phyloP scores from a whole-genome alignment of 1,139 yeast species.

The Candida mesenterica region DNA sequence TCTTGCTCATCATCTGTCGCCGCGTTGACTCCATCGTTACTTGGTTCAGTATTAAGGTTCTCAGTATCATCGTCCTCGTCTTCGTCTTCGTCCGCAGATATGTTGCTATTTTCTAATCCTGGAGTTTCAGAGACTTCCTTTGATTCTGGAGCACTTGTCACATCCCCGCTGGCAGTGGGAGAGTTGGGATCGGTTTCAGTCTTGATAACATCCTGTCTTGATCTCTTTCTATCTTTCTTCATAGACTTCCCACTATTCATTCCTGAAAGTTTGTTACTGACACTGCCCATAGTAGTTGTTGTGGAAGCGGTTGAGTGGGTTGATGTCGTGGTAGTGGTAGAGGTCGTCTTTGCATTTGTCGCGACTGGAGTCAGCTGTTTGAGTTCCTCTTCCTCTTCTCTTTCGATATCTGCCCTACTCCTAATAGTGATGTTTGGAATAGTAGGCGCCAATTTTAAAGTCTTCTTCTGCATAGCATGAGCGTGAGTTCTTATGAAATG shows the following conservation, averaged over 20 bases:
- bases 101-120: constrained; percentile 21
- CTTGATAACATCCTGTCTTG: constrained; percentile 37
- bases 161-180: constrained; percentile 11
- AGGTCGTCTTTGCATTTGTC: constrained; percentile 11
- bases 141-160: constrained; percentile 13
- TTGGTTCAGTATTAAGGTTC: constrained; percentile 16
- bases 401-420: constrained; percentile 82
- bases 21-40: constrained; percentile 5
- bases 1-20: constrained; percentile 33
- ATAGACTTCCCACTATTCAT: constrained; percentile 32
- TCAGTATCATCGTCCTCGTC: constrained; percentile 23
- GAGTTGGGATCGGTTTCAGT: constrained; percentile 18
- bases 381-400: constrained; percentile 54
- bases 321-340: constrained; percentile 2
- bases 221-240: constrained; percentile 44
- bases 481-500: constrained; percentile 93
- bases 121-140: constrained; percentile 14
- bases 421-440: constrained; percentile 86
- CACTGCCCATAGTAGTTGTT: background rate
- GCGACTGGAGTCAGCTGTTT: constrained; percentile 31
- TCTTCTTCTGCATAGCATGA: constrained; percentile 90
- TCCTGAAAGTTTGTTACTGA: background rate
- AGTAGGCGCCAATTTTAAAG: constrained; percentile 69
- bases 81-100: constrained; percentile 20
- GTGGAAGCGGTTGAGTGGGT: constrained; percentile 5